These are phyloP conservation scores for Actinomucor elegans DNA, from an alignment of 371 early-diverging fungal species.

Conservation along the genomic window DNA sequence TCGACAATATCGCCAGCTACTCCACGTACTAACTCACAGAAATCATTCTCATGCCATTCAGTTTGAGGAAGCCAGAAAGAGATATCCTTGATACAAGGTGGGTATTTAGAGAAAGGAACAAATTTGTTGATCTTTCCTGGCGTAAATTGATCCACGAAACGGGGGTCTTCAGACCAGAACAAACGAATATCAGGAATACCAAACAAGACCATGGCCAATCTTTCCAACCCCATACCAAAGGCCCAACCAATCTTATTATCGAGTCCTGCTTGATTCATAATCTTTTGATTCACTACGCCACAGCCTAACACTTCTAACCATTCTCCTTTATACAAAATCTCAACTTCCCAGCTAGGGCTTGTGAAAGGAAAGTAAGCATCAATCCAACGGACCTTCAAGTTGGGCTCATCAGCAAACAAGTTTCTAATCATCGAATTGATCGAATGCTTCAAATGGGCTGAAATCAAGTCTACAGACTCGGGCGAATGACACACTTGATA, in stretches of 20 bases:
- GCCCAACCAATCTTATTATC: constrained; percentile 92
- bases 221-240: constrained; percentile 94
- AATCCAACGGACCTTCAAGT: constrained; percentile 92
- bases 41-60: constrained; percentile 88
- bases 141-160: constrained; percentile 87
- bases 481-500: constrained; percentile 56
- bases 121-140: constrained; percentile 70
- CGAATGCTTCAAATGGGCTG: constrained; percentile 72
- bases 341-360: constrained; percentile 95
- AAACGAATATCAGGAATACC: constrained; percentile 95
- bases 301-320: constrained; percentile 97
- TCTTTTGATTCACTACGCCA: constrained; percentile 87
- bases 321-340: constrained; percentile 87
- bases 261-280: constrained; percentile 71
- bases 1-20: constrained; percentile 93
- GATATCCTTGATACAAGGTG: constrained; percentile 90
- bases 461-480: constrained; percentile 56
- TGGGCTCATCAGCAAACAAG: constrained; percentile 64
- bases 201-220: constrained; percentile 96
- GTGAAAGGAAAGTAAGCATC: constrained; percentile 97
- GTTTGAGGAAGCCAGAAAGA: constrained; percentile 83
- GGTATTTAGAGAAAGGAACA: constrained; percentile 81
- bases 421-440: constrained; percentile 79
- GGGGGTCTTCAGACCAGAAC: constrained; percentile 92
- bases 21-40: constrained; percentile 91